These are phyloP conservation scores for Magnusiomyces sp. DNA, from an alignment of 1,139 yeast genomes.

Conservation along the genomic window DNA sequence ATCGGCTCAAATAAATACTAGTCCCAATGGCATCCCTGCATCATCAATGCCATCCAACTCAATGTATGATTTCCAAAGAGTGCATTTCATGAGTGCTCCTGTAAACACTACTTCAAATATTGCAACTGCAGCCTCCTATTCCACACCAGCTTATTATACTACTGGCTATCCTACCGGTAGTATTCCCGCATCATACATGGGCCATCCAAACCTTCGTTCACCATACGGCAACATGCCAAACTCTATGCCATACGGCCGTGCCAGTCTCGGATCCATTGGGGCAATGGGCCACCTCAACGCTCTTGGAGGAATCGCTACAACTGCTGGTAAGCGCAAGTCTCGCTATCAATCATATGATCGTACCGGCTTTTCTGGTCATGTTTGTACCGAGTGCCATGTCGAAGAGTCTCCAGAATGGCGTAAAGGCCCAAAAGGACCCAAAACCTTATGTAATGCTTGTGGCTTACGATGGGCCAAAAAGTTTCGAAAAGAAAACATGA, in stretches of 20 bases:
- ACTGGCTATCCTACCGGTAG: too few species aligned
- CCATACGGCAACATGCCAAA: too few species aligned
- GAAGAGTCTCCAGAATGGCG: conserved; percentile 64
- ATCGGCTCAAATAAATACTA: too few species aligned
- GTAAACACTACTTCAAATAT: too few species aligned
- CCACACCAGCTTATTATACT: too few species aligned
- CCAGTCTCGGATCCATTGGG: background rate
- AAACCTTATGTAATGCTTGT: conserved; percentile 59
- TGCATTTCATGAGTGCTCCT: too few species aligned
- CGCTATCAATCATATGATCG: background rate
- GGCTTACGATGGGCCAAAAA: conserved; percentile 47
- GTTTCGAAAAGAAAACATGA: conserved; percentile 23
- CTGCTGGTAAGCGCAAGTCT: conserved; percentile 2
- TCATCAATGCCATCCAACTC: too few species aligned
- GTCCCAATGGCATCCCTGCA: too few species aligned
- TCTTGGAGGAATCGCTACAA: background rate
- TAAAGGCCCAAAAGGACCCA: conserved; percentile 56
- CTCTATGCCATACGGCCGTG: background rate
- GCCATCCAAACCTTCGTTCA: too few species aligned
- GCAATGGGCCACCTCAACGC: background rate
- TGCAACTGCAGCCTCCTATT: too few species aligned
- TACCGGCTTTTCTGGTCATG: conserved; percentile 4
- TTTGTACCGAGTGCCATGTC: conserved; percentile 47
- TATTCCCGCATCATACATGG: too few species aligned
- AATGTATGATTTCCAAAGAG: too few species aligned